Base-by-base conservation (phyloP, 805 yeast genomes). In the Scheffersomyces amazonensis region DNA sequence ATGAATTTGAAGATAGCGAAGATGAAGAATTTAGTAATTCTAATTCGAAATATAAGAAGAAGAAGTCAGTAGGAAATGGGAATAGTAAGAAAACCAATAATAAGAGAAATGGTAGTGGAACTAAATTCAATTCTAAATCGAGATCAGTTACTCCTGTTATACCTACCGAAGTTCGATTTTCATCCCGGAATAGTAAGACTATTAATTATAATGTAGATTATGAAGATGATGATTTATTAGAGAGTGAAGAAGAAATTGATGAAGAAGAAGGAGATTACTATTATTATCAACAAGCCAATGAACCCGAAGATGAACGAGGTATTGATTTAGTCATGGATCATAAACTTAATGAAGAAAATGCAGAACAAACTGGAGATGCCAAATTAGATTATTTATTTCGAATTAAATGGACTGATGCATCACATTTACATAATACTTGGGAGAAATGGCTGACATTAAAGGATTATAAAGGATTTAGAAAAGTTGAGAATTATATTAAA, bases 381-480 rank as follows among this genome's bases (percentile, higher is more conserved):
- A 83, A 83, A 49, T 65, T 66, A 36, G 80, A 77, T 42, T 82
- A 71, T 52, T 73, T 78, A 35, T 65, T 78, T 55, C 60, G 72
- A 49, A 75, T 93, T 50, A 93, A 93, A 64, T 93, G 99, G 99
- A 71, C 76, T 15, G 87, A 78, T 37, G 71, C 80, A 44, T 86
- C 97, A 11, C 98, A 93, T 65, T 70, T 93, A 44, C 99, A 93
- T 64, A 93, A 91, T 60, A 83, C 96, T 0, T 93, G 97, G 97
- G 96, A 90, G 57, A 58, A 76, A 2, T 89, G 83, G 62, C 64
- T 61, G 10, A 59, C 64, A 2, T 54, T 82, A 35, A 75, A 74
- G 32, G 58, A 62, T 15, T 60, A 71, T 44, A 82, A 82, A 56
- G 99, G 99, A 31, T 70, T 78, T 49, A 87, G 95, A 58, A 82